Percentiles rank a stretch among this genome's conserved stretches.
Evolutionary conservation across 176 grass and related monocot species (phyloP).

Genomic region (Thalia dealbata): DNA sequence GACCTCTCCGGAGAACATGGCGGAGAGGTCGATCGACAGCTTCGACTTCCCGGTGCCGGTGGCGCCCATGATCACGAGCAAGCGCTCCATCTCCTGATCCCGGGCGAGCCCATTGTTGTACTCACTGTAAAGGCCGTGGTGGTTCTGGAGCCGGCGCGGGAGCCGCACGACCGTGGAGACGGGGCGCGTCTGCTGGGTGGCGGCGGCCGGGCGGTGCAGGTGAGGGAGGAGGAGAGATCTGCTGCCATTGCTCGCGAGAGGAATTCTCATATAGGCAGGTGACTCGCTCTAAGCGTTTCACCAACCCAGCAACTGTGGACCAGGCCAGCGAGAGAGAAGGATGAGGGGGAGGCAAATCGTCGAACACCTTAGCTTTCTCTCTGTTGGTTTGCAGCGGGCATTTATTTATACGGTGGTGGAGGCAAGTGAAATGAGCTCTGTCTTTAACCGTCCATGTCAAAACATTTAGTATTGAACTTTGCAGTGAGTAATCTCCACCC

Average conservation of each 20-base stretch:
- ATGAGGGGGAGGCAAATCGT: no score
- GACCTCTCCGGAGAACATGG: conserved; percentile 50
- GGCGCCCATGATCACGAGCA: conserved; percentile 67
- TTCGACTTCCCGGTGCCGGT: conserved; percentile 88
- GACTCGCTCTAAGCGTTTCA: no score
- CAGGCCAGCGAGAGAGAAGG: no score
- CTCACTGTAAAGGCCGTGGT: not conserved
- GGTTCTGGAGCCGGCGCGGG: not conserved
- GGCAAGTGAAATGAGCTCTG: no score
- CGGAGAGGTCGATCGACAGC: conserved; percentile 70
- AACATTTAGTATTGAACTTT: no score
- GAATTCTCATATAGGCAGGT: not conserved
- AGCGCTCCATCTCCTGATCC: conserved; percentile 9
- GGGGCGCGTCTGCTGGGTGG: not conserved
- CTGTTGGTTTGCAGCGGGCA: no score
- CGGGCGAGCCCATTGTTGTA: not conserved
- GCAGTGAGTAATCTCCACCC: no score
- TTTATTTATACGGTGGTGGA: no score
- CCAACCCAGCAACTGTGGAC: no score
- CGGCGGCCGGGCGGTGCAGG: not conserved
- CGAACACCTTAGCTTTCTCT: no score
- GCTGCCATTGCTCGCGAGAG: not conserved
- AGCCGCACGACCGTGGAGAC: not conserved
- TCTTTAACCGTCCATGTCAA: no score
- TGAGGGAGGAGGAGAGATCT: not conserved